Evolutionary conservation across 768 basidiomycete genomes (phyloP).

Genomic region (Grammothele lineata): DNA sequence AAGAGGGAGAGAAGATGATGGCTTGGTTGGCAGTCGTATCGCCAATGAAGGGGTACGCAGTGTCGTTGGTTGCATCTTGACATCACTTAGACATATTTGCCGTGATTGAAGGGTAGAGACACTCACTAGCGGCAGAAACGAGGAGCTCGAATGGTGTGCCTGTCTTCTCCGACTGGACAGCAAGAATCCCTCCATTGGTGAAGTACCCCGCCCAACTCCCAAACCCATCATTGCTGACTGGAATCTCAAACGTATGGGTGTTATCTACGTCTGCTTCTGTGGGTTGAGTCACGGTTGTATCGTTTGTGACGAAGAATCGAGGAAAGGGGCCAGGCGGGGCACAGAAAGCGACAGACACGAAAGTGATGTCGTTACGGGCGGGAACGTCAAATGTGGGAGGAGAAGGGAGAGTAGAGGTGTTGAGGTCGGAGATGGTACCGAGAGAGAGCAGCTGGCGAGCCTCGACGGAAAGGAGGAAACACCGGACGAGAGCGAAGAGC

Average conservation of each 20-base stretch:
- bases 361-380: conserved; percentile 18
- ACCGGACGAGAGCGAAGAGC: conserved; percentile 17
- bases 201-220: conserved; percentile 50
- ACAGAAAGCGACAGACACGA: conserved; percentile 33
- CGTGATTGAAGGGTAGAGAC: not conserved
- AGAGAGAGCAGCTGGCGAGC: conserved; percentile 18
- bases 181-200: conserved; percentile 46
- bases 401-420: conserved; percentile 8
- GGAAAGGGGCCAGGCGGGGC: conserved; percentile 28
- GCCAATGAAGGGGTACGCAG: conserved; percentile 49
- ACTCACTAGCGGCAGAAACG: conserved; percentile 38
- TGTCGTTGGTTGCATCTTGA: not conserved
- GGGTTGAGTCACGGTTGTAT: conserved; percentile 33
- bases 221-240: conserved; percentile 37
- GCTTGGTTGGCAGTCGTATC: conserved; percentile 75
- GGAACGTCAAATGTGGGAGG: conserved; percentile 27
- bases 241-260: conserved; percentile 44
- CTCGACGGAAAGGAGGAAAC: conserved; percentile 12
- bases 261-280: conserved; percentile 32
- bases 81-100: not conserved
- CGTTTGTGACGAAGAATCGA: conserved; percentile 59
- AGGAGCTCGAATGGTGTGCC: conserved; percentile 54
- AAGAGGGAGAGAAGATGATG: conserved; percentile 61
- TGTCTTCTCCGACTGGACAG: conserved; percentile 35
- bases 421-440: conserved; percentile 14